Evolutionary conservation across 2,329 filamentous ascomycete species (phyloP), one percentile per base, ranked within the genome.

Genomic region (Epichloe hybrida): DNA sequence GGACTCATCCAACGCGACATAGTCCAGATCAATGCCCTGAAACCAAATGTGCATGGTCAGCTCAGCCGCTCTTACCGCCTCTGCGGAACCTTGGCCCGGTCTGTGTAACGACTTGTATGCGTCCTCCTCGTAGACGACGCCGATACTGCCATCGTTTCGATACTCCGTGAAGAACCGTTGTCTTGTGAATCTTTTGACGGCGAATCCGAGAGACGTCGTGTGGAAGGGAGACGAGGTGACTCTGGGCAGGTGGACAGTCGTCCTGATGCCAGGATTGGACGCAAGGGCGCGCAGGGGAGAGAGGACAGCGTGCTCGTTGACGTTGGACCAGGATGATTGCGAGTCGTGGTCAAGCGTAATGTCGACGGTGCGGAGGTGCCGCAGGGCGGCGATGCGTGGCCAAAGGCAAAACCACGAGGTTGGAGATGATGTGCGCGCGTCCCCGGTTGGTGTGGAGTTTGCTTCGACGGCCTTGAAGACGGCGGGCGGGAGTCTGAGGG

Each of bases 341-440:
- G 52, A 53, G 37, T 52, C 52, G 35, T 53, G 52, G 36, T 53
- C 52, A 2, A 53, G 36, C 5, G 36, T 52, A n/a, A 53, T 11
- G 11, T 53, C 31, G 12, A 53, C 5, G 8, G 21, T 21, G 7
- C 39, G 50, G 20, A 53, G 52, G 12, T 37, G 35, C 6, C n/a
- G 34, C 13, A 53, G 46, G 3, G 17, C 17, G 34, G 43, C 20
- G n/a, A 52, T 43, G 31, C 36, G 40, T 17, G 20, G 42, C 50
- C 52, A 53, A 6, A 52, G 37, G 17, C 15, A 17, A 9, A 17
- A 17, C 52, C 52, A 53, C 17, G 35, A 21, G 5, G 17, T 15
- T n/a, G 20, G 45, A 3, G 21, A 31, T 6, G 37, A 13, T 20
- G 31, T 12, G 17, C 8, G 9, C 12, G 15, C 15, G 12, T 13